Conservation (phyloP, 2,329 filamentous ascomycete genomes). For the Alternaria arbusti region DNA sequence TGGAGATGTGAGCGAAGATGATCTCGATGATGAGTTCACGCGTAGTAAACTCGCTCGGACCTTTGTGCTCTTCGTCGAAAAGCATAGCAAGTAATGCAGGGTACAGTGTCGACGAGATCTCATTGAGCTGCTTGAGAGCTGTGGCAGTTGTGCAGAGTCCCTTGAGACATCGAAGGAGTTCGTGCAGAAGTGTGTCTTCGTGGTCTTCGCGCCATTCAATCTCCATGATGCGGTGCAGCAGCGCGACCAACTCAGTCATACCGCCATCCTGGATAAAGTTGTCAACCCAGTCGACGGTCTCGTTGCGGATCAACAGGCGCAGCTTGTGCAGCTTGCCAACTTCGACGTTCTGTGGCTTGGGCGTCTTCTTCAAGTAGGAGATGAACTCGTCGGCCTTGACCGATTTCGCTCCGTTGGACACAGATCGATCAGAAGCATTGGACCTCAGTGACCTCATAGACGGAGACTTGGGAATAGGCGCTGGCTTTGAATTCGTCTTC, state of each 20-base stretch:
- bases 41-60: slow-evolving; percentile 94
- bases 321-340: slow-evolving; percentile 96
- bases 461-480: slow-evolving; percentile 69
- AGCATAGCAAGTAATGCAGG: slow-evolving; percentile 86
- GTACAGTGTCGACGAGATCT: slow-evolving; percentile 81
- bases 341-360: slow-evolving; percentile 82
- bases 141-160: slow-evolving; percentile 90
- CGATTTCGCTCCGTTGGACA: slow-evolving; percentile 75
- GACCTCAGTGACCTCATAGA: slow-evolving; percentile 64
- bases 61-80: slow-evolving; percentile 98
- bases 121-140: slow-evolving; percentile 80
- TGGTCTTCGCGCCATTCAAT: slow-evolving; percentile 99
- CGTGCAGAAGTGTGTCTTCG: slow-evolving; percentile 90
- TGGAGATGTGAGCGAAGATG: slow-evolving; percentile 85
- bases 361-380: slow-evolving; percentile 78
- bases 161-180: slow-evolving; percentile 91
- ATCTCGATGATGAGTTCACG: slow-evolving; percentile 88
- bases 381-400: slow-evolving; percentile 85
- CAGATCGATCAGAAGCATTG: slow-evolving; percentile 62
- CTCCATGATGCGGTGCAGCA: slow-evolving; percentile 90
- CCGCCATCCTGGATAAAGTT: slow-evolving; percentile 87
- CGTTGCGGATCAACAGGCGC: slow-evolving; percentile 85
- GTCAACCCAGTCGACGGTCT: slow-evolving; percentile 95
- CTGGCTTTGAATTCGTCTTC: slow-evolving; percentile 71
- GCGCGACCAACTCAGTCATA: slow-evolving; percentile 86